Percentiles rank a stretch among this genome's conserved stretches.
Conservation (phyloP, 371 early-diverging fungal species). For the Mortierella sp. region DNA sequence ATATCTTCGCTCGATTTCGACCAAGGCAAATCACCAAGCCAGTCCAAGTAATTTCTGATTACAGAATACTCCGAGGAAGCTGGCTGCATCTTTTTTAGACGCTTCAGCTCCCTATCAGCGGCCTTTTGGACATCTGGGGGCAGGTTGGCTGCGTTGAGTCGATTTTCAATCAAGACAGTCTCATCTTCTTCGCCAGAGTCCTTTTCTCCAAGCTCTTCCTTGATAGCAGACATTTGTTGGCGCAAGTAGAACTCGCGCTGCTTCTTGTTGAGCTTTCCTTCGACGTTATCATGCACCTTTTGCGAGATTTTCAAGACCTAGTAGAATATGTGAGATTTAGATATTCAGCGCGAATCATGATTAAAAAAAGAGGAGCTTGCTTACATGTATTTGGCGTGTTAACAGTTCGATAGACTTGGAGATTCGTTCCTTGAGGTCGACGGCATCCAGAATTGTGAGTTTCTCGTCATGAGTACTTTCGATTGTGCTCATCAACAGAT, state of each 20-base stretch:
- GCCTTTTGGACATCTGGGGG: constrained; percentile 76
- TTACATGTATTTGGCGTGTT: constrained; percentile 82
- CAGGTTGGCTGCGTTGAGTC: constrained; percentile 72
- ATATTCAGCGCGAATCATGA: not conserved
- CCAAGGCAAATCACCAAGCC: constrained; percentile 88
- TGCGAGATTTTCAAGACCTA: constrained; percentile 83
- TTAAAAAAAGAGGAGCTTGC: not conserved
- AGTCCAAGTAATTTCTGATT: constrained; percentile 82
- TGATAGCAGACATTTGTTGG: constrained; percentile 90
- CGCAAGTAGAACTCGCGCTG: constrained; percentile 87
- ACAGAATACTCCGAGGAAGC: constrained; percentile 86
- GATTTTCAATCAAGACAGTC: constrained; percentile 59
- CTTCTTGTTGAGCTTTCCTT: constrained; percentile 81
- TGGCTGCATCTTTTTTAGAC: constrained; percentile 81
- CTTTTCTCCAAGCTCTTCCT: constrained; percentile 82
- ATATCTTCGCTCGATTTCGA: constrained; percentile 67
- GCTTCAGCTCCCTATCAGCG: constrained; percentile 78
- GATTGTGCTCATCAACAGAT: constrained; percentile 80
- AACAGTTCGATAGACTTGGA: constrained; percentile 72
- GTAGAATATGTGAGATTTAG: not conserved
- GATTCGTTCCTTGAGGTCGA: constrained; percentile 72
- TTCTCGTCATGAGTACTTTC: constrained; percentile 82
- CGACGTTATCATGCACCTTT: constrained; percentile 84
- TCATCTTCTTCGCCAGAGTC: constrained; percentile 78
- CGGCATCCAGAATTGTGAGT: constrained; percentile 71